Evolutionary conservation across 2,329 filamentous ascomycete species (phyloP).

Genomic region (Albophoma yamanashiensis): DNA sequence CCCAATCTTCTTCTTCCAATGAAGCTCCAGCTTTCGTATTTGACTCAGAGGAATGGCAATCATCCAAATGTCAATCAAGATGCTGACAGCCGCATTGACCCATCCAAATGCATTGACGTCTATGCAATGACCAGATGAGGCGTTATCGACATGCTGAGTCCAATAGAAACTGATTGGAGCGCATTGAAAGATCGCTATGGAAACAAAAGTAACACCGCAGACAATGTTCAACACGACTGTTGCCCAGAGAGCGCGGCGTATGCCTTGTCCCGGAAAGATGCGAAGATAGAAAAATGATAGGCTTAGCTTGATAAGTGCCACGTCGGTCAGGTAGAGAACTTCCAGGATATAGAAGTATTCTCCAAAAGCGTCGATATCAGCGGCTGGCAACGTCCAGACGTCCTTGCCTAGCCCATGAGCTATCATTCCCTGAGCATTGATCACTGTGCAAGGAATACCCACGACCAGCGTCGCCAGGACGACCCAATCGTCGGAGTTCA

Average conservation of each 20-base stretch:
- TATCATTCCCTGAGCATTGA: background rate
- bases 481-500: background rate
- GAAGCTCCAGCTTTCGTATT: background rate
- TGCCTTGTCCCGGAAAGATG: background rate
- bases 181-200: background rate
- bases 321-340: background rate
- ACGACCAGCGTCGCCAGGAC: background rate
- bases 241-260: background rate
- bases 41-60: conserved; percentile 1
- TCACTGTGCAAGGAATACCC: background rate
- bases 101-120: background rate
- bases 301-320: background rate
- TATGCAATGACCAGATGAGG: background rate
- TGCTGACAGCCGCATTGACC: conserved; percentile 1
- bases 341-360: background rate
- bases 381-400: background rate
- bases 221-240: background rate
- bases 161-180: background rate
- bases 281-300: background rate
- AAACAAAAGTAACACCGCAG: background rate
- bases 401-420: background rate
- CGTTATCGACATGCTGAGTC: background rate
- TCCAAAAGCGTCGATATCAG: background rate
- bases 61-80: conserved; percentile 1
- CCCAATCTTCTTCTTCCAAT: conserved; percentile 4